phyloP scores from a whole-genome alignment of 305 asterid species.

The Rubia peregrina region DNA sequence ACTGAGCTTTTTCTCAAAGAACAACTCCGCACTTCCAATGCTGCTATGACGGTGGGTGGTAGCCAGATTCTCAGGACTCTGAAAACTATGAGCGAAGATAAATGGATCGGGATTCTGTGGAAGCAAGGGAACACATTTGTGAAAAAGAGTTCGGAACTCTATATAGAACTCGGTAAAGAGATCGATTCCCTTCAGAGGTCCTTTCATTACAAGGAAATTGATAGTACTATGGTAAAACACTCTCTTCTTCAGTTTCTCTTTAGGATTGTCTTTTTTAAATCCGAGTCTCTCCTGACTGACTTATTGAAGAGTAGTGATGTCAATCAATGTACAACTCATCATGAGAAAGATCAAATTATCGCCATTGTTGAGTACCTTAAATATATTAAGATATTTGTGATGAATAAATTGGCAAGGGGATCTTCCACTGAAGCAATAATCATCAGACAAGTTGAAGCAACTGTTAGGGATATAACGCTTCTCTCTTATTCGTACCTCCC shows the following conservation, averaged over 20 bases:
- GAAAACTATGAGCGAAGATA: not conserved
- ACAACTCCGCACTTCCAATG: not conserved
- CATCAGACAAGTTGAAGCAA: conserved; percentile 2
- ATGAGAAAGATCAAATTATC: conserved; percentile 6
- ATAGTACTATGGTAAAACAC: not conserved
- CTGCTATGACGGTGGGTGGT: not conserved
- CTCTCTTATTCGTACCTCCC: not conserved
- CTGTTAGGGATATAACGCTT: not conserved
- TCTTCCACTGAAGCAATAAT: not conserved
- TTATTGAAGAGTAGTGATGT: not conserved
- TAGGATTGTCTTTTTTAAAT: not conserved
- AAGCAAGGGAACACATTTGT: not conserved
- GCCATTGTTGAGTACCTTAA: not conserved
- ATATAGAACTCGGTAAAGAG: not conserved
- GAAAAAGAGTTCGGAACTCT: not conserved
- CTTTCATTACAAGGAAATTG: not conserved
- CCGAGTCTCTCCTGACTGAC: not conserved
- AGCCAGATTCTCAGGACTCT: not conserved
- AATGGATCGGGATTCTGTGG: not conserved
- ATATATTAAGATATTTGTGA: not conserved
- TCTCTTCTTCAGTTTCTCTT: not conserved
- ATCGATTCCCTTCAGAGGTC: not conserved
- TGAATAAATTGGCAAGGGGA: not conserved
- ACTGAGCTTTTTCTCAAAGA: conserved; percentile 3
- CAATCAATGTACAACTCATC: not conserved